phyloP scores from a whole-genome alignment of 129 eudicot species.

The Centaurea solstitialis region DNA sequence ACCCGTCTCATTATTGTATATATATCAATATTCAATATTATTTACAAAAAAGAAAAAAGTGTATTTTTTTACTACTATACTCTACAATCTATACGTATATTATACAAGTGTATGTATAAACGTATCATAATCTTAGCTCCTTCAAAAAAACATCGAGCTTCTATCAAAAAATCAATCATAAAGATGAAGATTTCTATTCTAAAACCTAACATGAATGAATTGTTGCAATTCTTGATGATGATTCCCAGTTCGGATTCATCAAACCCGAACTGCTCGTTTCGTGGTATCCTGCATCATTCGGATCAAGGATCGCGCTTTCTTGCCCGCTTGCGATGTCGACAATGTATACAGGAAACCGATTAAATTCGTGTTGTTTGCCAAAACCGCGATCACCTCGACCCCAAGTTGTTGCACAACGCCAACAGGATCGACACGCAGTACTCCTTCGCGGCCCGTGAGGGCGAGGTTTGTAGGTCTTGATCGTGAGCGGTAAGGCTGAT shows the following conservation, averaged over 20 bases:
- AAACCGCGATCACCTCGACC: constrained; percentile 45
- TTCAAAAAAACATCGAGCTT: constrained; percentile 43
- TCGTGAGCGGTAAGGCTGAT: constrained; percentile 32
- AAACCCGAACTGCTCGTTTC: constrained; percentile 57
- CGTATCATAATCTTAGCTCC: constrained; percentile 24
- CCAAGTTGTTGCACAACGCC: constrained; percentile 60
- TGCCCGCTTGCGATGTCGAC: constrained; percentile 45
- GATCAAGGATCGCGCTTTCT: constrained; percentile 61
- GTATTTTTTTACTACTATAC: constrained; percentile 6
- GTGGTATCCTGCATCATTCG: constrained; percentile 57
- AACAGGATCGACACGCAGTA: constrained; percentile 69
- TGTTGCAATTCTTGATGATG: constrained; percentile 46
- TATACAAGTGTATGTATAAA: constrained; percentile 16
- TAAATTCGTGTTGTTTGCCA: constrained; percentile 55
- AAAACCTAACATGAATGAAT: constrained; percentile 55
- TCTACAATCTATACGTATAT: background rate
- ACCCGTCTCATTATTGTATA: background rate
- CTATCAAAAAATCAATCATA: constrained; percentile 11
- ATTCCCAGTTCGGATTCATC: constrained; percentile 34
- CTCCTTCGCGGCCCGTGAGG: constrained; percentile 61
- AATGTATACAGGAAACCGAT: constrained; percentile 57
- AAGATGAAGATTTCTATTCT: background rate
- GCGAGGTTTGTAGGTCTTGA: constrained; percentile 35
- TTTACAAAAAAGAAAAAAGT: constrained; percentile 9
- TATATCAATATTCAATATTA: background rate